Conservation (phyloP, 2,329 filamentous ascomycete genomes). For the Cercospora sp. region DNA sequence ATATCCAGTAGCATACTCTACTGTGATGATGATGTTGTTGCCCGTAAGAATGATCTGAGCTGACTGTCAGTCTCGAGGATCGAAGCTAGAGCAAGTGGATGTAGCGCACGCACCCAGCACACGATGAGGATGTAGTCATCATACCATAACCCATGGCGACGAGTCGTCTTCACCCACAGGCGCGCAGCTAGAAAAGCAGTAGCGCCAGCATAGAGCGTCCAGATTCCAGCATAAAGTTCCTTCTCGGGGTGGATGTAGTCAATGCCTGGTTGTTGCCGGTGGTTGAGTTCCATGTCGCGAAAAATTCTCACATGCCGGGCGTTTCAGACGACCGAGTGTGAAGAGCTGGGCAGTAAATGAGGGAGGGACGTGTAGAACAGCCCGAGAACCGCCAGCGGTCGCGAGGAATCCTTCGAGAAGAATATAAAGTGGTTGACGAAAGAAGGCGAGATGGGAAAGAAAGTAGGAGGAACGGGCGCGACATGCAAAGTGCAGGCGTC, state of each 20-base stretch:
- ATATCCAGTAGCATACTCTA: constrained; percentile 53
- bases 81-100: not conserved
- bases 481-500: not conserved
- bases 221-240: constrained; percentile 42
- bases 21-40: constrained; percentile 50
- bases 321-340: not conserved
- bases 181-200: constrained; percentile 40
- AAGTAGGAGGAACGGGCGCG: not conserved
- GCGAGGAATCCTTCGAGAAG: constrained; percentile 2
- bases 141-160: constrained; percentile 44
- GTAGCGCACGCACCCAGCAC: constrained; percentile 38
- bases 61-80: constrained; percentile 10
- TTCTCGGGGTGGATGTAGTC: constrained; percentile 41
- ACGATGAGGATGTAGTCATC: constrained; percentile 44
- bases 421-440: not conserved
- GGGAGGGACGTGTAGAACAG: not conserved
- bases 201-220: constrained; percentile 43
- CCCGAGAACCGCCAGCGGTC: not conserved
- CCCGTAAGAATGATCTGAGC: constrained; percentile 45
- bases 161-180: constrained; percentile 42
- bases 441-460: not conserved
- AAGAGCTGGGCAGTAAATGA: not conserved
- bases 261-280: constrained; percentile 19
- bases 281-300: constrained; percentile 20
- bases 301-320: constrained; percentile 20